Evolutionary conservation across 768 basidiomycete genomes (phyloP).

Genomic region (Boletus rubroflammeus): DNA sequence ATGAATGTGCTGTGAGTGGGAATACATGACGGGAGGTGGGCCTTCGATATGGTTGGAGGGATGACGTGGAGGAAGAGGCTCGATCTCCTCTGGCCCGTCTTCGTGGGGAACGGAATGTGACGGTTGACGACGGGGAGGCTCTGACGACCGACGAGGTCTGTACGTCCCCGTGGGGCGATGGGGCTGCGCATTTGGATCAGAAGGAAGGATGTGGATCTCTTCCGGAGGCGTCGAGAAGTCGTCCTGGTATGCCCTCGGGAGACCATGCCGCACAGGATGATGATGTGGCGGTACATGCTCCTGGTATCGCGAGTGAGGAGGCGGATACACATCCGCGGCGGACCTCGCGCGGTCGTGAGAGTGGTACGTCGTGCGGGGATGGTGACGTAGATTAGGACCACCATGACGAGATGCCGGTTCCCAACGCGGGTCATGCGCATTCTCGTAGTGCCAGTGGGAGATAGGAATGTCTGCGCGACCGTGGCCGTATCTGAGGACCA

Average conservation of each 20-base stretch:
- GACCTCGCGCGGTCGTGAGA: constrained; percentile 39
- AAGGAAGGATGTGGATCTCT: constrained; percentile 61
- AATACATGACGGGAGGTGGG: constrained; percentile 31
- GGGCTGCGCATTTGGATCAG: constrained; percentile 37
- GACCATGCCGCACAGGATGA: constrained; percentile 13
- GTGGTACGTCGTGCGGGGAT: constrained; percentile 30
- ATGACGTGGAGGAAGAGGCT: constrained; percentile 33
- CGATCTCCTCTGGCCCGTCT: constrained; percentile 32
- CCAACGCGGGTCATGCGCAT: constrained; percentile 12
- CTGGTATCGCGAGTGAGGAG: constrained; percentile 31
- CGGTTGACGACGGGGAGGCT: constrained; percentile 25
- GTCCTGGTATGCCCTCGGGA: constrained; percentile 17
- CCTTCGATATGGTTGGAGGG: constrained; percentile 20
- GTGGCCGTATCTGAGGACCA: constrained; percentile 66
- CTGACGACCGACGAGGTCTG: constrained; percentile 31
- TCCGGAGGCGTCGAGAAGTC: constrained; percentile 42
- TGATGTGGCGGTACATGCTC: constrained; percentile 13
- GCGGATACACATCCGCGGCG: constrained; percentile 29
- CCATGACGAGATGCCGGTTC: constrained; percentile 17
- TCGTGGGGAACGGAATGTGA: constrained; percentile 15
- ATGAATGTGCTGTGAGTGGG: constrained; percentile 41
- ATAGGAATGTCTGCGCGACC: constrained; percentile 65
- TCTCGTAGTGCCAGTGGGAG: constrained; percentile 39
- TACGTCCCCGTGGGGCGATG: constrained; percentile 29
- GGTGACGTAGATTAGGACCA: constrained; percentile 23